These are phyloP conservation scores for Jacaranda copaia DNA, from an alignment of 257 asterid genomes.

Conservation along the genomic window DNA sequence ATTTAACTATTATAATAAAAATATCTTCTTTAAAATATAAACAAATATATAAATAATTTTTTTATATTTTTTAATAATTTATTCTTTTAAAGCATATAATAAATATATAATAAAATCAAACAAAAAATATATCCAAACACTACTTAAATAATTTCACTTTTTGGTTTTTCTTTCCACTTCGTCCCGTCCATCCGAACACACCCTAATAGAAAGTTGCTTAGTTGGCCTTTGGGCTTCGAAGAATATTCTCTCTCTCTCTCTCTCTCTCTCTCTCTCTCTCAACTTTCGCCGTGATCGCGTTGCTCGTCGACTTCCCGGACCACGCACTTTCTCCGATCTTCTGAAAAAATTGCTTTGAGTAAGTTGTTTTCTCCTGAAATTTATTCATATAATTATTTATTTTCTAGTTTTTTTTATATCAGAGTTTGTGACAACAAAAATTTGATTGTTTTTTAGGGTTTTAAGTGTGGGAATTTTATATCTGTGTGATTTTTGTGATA, in stretches of 20 bases:
- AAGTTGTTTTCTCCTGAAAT: slow-evolving; percentile 20
- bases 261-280: slow-evolving; percentile 18
- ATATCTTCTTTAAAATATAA: too few relatives aligned
- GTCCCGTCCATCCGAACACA: slow-evolving; percentile 33
- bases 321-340: slow-evolving; percentile 38
- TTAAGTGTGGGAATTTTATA: slow-evolving; percentile 2
- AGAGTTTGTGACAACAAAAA: slow-evolving; percentile 14
- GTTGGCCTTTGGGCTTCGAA: slow-evolving; percentile 38
- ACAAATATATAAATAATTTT: too few relatives aligned
- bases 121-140: too few relatives aligned
- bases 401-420: background rate
- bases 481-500: background rate
- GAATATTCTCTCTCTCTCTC: slow-evolving; percentile 19
- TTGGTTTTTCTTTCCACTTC: background rate
- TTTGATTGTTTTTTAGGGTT: slow-evolving; percentile 45
- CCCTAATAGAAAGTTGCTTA: slow-evolving; percentile 30
- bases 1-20: too few relatives aligned
- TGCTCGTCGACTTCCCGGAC: slow-evolving; percentile 38
- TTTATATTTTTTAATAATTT: background rate
- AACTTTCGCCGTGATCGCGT: slow-evolving; percentile 37
- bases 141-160: background rate
- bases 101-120: too few relatives aligned
- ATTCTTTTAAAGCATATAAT: too few relatives aligned
- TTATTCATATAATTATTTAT: background rate
- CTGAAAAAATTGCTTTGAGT: slow-evolving; percentile 31